These are phyloP conservation scores for Colletotrichum neosansevieriae DNA, from an alignment of 2,329 filamentous ascomycete species.

Conservation along the genomic window DNA sequence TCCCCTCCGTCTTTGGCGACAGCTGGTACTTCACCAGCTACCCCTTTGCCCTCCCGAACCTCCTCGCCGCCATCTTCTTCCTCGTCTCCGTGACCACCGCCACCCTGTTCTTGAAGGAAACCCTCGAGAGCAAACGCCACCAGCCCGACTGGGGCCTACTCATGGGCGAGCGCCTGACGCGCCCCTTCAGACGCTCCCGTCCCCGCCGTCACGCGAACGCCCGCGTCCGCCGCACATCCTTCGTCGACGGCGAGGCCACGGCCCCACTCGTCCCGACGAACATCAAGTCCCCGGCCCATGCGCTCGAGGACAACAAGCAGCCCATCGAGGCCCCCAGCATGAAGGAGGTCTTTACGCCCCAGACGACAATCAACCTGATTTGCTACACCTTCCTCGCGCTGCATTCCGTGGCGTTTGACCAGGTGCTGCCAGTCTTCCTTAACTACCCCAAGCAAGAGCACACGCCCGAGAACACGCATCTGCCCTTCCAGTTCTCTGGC, in stretches of 20 bases:
- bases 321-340: slow-evolving; percentile 52
- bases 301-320: slow-evolving; percentile 38
- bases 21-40: slow-evolving; percentile 78
- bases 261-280: slow-evolving; percentile 63
- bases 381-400: slow-evolving; percentile 85
- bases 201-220: slow-evolving; percentile 43
- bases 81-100: slow-evolving; percentile 80
- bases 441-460: slow-evolving; percentile 75
- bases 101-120: slow-evolving; percentile 87
- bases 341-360: slow-evolving; percentile 76
- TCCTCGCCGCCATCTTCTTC: slow-evolving; percentile 83
- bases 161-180: slow-evolving; percentile 75
- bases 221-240: slow-evolving; percentile 57
- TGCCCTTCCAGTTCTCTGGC: slow-evolving; percentile 85
- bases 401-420: slow-evolving; percentile 87
- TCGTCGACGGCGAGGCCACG: slow-evolving; percentile 68
- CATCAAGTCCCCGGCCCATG: slow-evolving; percentile 43
- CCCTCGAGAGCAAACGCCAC: slow-evolving; percentile 77
- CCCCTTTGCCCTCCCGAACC: slow-evolving; percentile 87
- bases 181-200: slow-evolving; percentile 46
- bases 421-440: slow-evolving; percentile 88
- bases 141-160: slow-evolving; percentile 80
- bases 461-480: slow-evolving; percentile 67
- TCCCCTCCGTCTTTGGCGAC: slow-evolving; percentile 77
- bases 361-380: slow-evolving; percentile 80